Evolutionary conservation across 306 rosid species (phyloP), one percentile per base, ranked within the genome.

Genomic region (Leucaena leucocephala): DNA sequence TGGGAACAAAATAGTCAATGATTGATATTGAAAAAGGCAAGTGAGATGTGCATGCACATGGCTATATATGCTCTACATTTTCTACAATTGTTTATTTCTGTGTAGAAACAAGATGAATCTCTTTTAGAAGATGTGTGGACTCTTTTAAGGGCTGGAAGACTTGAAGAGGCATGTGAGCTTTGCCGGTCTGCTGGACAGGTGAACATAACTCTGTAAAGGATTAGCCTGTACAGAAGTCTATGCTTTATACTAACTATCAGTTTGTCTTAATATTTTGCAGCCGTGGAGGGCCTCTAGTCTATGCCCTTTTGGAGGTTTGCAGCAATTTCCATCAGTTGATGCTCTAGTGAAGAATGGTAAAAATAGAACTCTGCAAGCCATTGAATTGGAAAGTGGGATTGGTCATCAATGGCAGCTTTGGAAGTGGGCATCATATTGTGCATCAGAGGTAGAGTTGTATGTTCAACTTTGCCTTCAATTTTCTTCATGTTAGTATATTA

Each of bases 171-270:
- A 48, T 93, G 93, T 65, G 90, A 84, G 42, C 93, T 95, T 70
- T 95, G 99, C 85, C 92, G 94, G 33, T 93, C 99, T 45, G 97
- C 97, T 10, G 99, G 99, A 79, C 99, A 95, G 92, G 99, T 92
- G 68, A 83, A 72, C 75, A 74, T 74, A 78, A 49, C 76, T 82
- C 19, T 57, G 68, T 61, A 68, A 55, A 57, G 80, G 67, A 68
- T 65, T 50, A 39, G 63, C 74, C 61, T 80, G 39, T 75, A 64
- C 49, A 38, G 76, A 75, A 40, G 48, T 77, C 61, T 78, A 61
- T 75, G 68, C 82, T 76, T 81, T n/a, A 45, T 77, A 59, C 64
- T 81, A 72, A 63, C 65, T 79, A 79, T 44, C 79, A 58, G 82
- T 71, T 42, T 39, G 54, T 86, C 77, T 63, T 65, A 74, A 68